Evolutionary conservation across 164 flowering plant genomes (phyloP), one percentile per base, ranked within the genome.

Genomic region (Aristolochia fimbriata): DNA sequence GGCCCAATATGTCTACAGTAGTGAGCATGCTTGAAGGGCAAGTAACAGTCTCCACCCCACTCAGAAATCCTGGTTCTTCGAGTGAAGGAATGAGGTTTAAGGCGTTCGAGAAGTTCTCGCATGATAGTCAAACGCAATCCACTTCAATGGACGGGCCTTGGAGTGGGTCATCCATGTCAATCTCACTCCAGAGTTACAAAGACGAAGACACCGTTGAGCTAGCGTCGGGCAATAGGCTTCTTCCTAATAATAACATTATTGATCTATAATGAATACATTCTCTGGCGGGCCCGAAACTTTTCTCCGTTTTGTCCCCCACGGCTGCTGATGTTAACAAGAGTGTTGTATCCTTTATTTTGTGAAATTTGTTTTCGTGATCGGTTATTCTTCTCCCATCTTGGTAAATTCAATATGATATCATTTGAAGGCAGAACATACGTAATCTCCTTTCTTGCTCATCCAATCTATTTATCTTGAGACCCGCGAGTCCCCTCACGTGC

Each of bases 61-160:
- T 62, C 4, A 5, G 68, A 48, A 65, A 57, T 48, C 60, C 57
- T 5, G 47, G 23, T 3, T 49, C 63, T 1, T 16, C 47, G 2
- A 64, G 52, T 6, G 58, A 66, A 2, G 78, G 75, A 11, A 61
- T 64, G 63, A 70, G 80, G 63, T 75, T 78, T 59, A 77, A 69
- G 65, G 77, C 80, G 47, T 71, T 81, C n/a, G 65, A 62, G 60
- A 55, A 16, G 25, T 16, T 55, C n/a, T 71, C 80, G 4, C 70
- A 37, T 15, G 76, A 71, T 3, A 65, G 73, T 43, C 66, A 68
- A 2, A 68, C 19, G 6, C 76, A 57, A 25, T 68, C 70, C 53
- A 52, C 71, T 9, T 73, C 78, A 5, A 64, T 51, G 66, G 73
- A 74, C 57, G 84, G 65, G 10, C 82, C 84, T 9, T 78, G 78